Evolutionary conservation across 805 yeast species (phyloP).

Genomic region (Priceomyces castillae): DNA sequence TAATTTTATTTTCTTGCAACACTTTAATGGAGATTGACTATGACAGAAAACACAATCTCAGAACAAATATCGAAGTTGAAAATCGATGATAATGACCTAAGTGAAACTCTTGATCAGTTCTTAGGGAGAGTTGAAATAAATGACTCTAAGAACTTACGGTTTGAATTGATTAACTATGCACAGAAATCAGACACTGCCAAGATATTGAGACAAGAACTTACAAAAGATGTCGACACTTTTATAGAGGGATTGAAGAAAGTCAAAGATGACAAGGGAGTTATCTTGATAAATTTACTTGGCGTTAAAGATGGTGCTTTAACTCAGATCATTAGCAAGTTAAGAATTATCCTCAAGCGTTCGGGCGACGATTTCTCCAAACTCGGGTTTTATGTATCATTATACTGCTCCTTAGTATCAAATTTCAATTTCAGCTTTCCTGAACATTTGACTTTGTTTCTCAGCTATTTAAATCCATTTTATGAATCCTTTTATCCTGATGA

Average conservation of each 20-base stretch:
- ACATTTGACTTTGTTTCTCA: constrained; percentile 21
- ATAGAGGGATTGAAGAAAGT: constrained; percentile 2
- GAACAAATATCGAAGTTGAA: neutral
- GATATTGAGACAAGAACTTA: neutral
- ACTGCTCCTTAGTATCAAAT: constrained; percentile 18
- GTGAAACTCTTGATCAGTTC: neutral
- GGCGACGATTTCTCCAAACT: neutral
- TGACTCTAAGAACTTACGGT: neutral
- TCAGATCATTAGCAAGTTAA: neutral
- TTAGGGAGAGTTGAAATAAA: neutral
- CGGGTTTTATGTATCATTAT: constrained; percentile 15
- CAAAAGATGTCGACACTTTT: neutral
- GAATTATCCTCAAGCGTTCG: neutral
- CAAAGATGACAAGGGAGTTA: neutral
- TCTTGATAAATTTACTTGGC: neutral
- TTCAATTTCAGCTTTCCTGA: constrained; percentile 16
- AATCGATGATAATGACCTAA: neutral
- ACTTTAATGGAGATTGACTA: neutral
- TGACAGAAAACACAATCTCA: neutral
- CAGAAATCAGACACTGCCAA: neutral
- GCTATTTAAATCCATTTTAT: constrained; percentile 14
- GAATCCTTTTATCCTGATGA: constrained; percentile 5
- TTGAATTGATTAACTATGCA: neutral
- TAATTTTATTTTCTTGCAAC: neutral
- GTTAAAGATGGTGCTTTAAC: neutral